A percentile compares a stretch with the other conserved stretches of the same genome.
Conservation (phyloP, 768 basidiomycete species). For the Pleurotus eryngii region DNA sequence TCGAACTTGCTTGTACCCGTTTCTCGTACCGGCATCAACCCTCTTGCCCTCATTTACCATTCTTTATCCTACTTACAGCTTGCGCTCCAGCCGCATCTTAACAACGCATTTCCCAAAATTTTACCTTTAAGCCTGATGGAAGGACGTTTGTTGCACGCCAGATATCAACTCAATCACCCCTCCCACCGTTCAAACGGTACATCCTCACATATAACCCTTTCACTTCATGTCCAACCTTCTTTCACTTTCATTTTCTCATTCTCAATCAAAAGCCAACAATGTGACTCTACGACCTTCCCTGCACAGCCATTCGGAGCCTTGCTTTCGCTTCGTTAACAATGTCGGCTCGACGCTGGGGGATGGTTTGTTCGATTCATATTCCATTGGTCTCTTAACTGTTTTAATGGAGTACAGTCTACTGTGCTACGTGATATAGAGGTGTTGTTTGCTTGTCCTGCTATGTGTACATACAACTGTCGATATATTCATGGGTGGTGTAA, state of each 20-base stretch:
- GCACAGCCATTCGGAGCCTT: too few species aligned
- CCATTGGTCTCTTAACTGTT: constrained; percentile 5
- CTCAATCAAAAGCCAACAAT: background rate
- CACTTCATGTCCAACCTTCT: background rate
- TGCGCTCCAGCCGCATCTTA: constrained; percentile 6
- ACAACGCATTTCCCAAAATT: constrained; percentile 1
- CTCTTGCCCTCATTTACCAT: constrained; percentile 3
- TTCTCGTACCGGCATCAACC: background rate
- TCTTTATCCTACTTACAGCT: constrained; percentile 1
- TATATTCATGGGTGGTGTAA: constrained; percentile 9
- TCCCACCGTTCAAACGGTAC: background rate
- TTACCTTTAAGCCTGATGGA: constrained; percentile 1
- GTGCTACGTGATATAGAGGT: constrained; percentile 9
- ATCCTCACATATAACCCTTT: background rate
- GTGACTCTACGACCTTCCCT: too few species aligned
- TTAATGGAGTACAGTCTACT: constrained; percentile 1
- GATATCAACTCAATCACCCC: background rate
- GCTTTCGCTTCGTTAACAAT: background rate
- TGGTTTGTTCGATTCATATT: too few species aligned
- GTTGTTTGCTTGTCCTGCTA: constrained; percentile 9
- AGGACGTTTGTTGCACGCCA: constrained; percentile 7
- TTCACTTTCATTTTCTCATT: background rate
- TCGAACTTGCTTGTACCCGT: background rate
- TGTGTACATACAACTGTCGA: constrained; percentile 9
- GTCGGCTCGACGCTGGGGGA: background rate